phyloP scores from a whole-genome alignment of 2,329 filamentous ascomycete genomes.

The Setomelanomma holmii region DNA sequence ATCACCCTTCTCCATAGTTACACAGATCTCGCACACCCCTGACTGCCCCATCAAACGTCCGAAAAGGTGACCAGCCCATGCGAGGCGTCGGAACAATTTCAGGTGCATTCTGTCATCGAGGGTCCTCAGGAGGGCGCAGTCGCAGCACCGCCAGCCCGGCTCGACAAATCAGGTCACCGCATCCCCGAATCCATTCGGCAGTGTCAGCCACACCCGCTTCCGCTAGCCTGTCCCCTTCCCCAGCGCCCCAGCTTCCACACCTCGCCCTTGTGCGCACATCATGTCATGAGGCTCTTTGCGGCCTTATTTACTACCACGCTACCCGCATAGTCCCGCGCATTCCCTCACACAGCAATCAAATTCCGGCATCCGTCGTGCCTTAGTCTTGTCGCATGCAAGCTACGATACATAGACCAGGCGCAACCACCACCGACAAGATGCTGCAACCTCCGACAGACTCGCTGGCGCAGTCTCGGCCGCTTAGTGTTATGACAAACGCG shows the following conservation, averaged over 20 bases:
- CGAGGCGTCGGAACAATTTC: neutral
- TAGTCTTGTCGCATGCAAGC: slow-evolving; percentile 4
- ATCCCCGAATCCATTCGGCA: slow-evolving; percentile 9
- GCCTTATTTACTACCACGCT: slow-evolving; percentile 30
- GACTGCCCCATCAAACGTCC: neutral
- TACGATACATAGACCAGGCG: slow-evolving; percentile 18
- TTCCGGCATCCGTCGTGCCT: neutral
- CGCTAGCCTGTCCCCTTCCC: slow-evolving; percentile 6
- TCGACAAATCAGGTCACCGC: slow-evolving; percentile 21
- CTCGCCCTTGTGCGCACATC: slow-evolving; percentile 7
- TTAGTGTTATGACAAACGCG: slow-evolving; percentile 44
- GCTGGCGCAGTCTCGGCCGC: slow-evolving; percentile 34
- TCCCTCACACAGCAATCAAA: slow-evolving; percentile 1
- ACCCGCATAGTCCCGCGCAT: slow-evolving; percentile 8
- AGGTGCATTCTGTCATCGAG: neutral
- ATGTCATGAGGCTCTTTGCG: slow-evolving; percentile 34
- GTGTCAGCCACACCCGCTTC: slow-evolving; percentile 40
- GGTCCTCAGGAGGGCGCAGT: slow-evolving; percentile 14
- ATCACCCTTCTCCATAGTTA: slow-evolving; percentile 21
- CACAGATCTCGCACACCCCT: neutral
- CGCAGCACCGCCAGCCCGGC: slow-evolving; percentile 5
- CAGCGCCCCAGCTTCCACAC: slow-evolving; percentile 10
- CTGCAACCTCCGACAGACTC: slow-evolving; percentile 19
- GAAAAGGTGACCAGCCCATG: neutral
- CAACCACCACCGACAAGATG: slow-evolving; percentile 28